phyloP scores from a whole-genome alignment of 345 rosid genomes.

The Xanthoceras sorbifolium region DNA sequence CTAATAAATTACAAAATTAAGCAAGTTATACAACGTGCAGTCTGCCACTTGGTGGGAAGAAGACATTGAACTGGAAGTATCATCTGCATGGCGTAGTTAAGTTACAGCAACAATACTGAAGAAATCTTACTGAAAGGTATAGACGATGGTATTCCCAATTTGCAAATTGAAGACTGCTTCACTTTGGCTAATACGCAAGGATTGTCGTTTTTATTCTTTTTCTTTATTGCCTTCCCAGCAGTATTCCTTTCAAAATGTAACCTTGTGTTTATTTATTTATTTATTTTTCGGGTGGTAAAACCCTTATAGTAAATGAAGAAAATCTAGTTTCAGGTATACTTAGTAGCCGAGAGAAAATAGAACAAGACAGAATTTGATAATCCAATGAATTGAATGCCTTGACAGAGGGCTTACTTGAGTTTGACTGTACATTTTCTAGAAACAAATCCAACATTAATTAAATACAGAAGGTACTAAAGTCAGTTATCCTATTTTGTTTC shows the following conservation, averaged over 20 bases:
- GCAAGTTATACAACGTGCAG: constrained; percentile 42
- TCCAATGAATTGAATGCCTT: background rate
- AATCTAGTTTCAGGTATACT: background rate
- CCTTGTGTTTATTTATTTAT: background rate
- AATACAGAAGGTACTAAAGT: background rate
- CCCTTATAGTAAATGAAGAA: background rate
- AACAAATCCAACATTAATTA: background rate
- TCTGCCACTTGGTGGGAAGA: constrained; percentile 97
- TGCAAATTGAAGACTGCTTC: too few relatives aligned
- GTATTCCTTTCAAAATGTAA: background rate
- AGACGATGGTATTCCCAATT: background rate
- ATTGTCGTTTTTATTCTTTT: background rate
- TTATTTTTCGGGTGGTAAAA: background rate
- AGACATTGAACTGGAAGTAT: constrained; percentile 73
- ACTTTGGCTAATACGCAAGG: background rate
- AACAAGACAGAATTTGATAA: background rate
- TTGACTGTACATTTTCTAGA: constrained; percentile 4
- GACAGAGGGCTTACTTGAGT: background rate
- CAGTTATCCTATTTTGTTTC: background rate
- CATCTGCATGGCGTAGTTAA: constrained; percentile 87
- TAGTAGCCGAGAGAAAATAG: background rate
- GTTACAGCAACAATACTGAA: background rate
- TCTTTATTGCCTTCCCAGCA: background rate
- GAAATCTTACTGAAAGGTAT: background rate
- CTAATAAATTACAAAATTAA: background rate